A percentile compares a stretch with the other conserved stretches of the same genome.
Evolutionary conservation across 495 filamentous ascomycete species (phyloP).

Genomic region (Coniosporium apollinis): DNA sequence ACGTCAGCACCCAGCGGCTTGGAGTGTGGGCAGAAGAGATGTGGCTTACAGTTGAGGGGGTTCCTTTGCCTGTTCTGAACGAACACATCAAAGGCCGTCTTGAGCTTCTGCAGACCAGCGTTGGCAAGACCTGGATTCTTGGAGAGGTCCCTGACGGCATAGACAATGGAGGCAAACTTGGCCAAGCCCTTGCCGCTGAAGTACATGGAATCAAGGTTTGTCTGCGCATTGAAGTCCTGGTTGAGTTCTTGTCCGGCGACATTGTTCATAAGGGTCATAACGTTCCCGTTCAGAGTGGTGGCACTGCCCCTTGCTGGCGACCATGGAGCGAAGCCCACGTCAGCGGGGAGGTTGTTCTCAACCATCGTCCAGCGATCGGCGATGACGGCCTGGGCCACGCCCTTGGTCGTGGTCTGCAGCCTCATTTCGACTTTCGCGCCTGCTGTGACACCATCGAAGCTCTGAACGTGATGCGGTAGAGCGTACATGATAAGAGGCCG

Average conservation of each 20-base stretch:
- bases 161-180: conserved; percentile 66
- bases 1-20: no score
- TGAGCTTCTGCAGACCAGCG: conserved; percentile 47
- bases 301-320: conserved; percentile 33
- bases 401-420: conserved; percentile 76
- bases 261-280: conserved; percentile 36
- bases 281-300: conserved; percentile 32
- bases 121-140: conserved; percentile 41
- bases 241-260: conserved; percentile 48
- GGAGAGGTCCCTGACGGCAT: conserved; percentile 50
- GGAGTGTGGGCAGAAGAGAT: no score
- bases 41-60: conserved; percentile 75
- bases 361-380: conserved; percentile 66
- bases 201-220: conserved; percentile 80
- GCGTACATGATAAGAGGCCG: conserved; percentile 66
- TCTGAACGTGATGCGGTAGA: conserved; percentile 67
- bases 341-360: conserved; percentile 52
- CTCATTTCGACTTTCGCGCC: conserved; percentile 35
- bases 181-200: conserved; percentile 53
- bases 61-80: conserved; percentile 58
- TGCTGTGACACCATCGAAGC: conserved; percentile 46
- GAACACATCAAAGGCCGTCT: conserved; percentile 61
- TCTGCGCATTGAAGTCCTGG: conserved; percentile 54
- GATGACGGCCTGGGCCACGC: conserved; percentile 52
- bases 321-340: conserved; percentile 67